Conservation (phyloP, 1,284 basidiomycete genomes). For the Tylopilus sp. region DNA sequence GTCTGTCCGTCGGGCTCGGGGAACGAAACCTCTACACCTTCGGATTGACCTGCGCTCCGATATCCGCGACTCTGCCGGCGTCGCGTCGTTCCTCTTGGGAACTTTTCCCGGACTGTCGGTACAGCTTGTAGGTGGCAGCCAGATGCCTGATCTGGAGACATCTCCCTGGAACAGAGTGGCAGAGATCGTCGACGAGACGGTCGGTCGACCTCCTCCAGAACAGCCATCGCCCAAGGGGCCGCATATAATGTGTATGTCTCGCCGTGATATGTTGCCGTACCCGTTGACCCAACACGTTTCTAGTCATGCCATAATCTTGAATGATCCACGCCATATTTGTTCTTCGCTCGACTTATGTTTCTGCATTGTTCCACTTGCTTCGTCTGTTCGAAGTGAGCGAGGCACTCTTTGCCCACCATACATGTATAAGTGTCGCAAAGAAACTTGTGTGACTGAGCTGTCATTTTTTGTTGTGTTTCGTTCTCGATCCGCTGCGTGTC, state of each 20-base stretch:
- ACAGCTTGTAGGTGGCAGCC: neutral
- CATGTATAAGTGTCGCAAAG: too few species aligned
- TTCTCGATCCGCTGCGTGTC: too few species aligned
- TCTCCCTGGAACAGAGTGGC: slow-evolving; percentile 20
- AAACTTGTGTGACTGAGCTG: too few species aligned
- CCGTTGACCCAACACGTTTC: neutral
- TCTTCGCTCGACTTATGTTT: neutral
- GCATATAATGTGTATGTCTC: slow-evolving; percentile 18
- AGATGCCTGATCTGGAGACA: slow-evolving; percentile 15
- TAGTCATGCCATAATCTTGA: slow-evolving; percentile 7
- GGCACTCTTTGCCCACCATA: too few species aligned
- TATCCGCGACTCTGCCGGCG: slow-evolving; percentile 17
- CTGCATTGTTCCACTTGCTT: neutral
- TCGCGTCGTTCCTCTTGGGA: slow-evolving; percentile 19
- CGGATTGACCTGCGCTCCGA: slow-evolving; percentile 19
- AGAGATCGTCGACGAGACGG: slow-evolving; percentile 9
- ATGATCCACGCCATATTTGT: too few species aligned
- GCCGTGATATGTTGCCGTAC: neutral
- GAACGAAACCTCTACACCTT: slow-evolving; percentile 3
- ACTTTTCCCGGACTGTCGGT: slow-evolving; percentile 13
- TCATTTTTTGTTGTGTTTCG: too few species aligned
- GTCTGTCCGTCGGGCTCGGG: slow-evolving; percentile 1
- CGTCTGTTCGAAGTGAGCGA: too few species aligned
- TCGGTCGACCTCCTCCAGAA: slow-evolving; percentile 11
- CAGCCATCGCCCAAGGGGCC: slow-evolving; percentile 6